phyloP scores from a whole-genome alignment of 495 filamentous ascomycete genomes.

The Neurospora sp. region DNA sequence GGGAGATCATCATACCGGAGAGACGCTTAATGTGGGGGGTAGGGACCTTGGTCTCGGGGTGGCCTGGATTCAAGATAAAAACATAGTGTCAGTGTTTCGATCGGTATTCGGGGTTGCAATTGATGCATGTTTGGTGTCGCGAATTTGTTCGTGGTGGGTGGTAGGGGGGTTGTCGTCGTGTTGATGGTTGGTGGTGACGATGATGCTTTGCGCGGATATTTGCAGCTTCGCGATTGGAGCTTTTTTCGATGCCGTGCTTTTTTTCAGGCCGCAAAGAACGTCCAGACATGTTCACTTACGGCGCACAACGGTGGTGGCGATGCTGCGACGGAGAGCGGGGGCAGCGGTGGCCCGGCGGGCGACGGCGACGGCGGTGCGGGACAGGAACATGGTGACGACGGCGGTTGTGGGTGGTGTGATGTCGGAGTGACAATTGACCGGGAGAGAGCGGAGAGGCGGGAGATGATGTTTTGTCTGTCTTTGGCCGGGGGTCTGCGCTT shows the following conservation, averaged over 20 bases:
- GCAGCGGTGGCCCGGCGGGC: slow-evolving; percentile 59
- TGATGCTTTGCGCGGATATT: slow-evolving; percentile 13
- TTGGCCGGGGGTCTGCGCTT: background rate
- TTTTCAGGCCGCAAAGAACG: background rate
- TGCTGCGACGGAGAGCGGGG: slow-evolving; percentile 48
- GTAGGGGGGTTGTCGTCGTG: background rate
- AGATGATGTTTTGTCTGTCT: background rate
- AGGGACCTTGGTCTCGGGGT: slow-evolving; percentile 14
- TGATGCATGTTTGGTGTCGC: background rate
- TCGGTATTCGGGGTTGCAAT: background rate
- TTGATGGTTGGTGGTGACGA: background rate
- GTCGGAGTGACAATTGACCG: slow-evolving; percentile 9
- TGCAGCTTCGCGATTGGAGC: slow-evolving; percentile 3
- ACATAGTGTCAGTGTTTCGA: slow-evolving; percentile 1
- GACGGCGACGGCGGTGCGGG: slow-evolving; percentile 65
- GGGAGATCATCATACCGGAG: slow-evolving; percentile 17
- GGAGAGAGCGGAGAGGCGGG: slow-evolving; percentile 5
- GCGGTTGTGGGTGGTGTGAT: slow-evolving; percentile 4
- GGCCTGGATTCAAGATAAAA: slow-evolving; percentile 6
- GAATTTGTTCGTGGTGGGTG: background rate
- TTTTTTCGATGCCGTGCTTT: slow-evolving; percentile 2
- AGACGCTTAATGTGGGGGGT: slow-evolving; percentile 17
- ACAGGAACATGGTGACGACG: slow-evolving; percentile 62
- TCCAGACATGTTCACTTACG: slow-evolving; percentile 34
- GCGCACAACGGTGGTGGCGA: slow-evolving; percentile 48